phyloP scores from a whole-genome alignment of 495 filamentous ascomycete species.

The Thozetella sp. region DNA sequence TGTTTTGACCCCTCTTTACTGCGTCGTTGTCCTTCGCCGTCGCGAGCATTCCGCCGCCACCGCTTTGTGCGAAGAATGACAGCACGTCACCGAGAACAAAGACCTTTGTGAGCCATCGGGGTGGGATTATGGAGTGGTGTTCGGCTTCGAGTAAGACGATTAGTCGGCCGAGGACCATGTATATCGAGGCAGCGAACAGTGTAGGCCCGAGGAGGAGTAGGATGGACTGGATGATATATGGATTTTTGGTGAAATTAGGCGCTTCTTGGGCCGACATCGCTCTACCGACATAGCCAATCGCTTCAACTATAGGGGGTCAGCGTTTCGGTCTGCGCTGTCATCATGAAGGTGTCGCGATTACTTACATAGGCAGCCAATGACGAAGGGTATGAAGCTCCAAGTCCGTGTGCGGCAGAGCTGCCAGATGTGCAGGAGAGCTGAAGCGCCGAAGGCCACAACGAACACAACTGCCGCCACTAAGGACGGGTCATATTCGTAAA shows the following conservation, averaged over 20 bases:
- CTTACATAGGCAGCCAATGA: conserved; percentile 60
- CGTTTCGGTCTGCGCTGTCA: background rate
- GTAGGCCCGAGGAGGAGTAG: conserved; percentile 52
- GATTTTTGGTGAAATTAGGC: conserved; percentile 27
- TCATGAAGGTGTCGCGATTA: conserved; percentile 6
- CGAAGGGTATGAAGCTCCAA: conserved; percentile 64
- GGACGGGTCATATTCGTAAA: conserved; percentile 52
- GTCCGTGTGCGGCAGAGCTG: conserved; percentile 48
- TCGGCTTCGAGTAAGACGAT: conserved; percentile 34
- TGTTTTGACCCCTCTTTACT: conserved; percentile 34
- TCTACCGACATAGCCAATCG: conserved; percentile 60
- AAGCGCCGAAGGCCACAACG: conserved; percentile 48
- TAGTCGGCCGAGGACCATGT: conserved; percentile 54
- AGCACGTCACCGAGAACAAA: conserved; percentile 35
- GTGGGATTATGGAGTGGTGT: conserved; percentile 30
- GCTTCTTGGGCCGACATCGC: conserved; percentile 31
- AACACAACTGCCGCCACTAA: conserved; percentile 50
- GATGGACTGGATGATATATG: conserved; percentile 49
- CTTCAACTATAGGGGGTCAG: conserved; percentile 44
- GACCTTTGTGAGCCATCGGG: conserved; percentile 43
- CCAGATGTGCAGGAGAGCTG: conserved; percentile 44
- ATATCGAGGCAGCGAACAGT: conserved; percentile 23
- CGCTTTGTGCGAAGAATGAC: conserved; percentile 32
- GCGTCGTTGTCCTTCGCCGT: conserved; percentile 11
- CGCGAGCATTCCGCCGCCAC: conserved; percentile 31